Evolutionary conservation across 129 eudicot genomes (phyloP), one percentile per base, ranked within the genome.

Genomic region (Solidago caesia): DNA sequence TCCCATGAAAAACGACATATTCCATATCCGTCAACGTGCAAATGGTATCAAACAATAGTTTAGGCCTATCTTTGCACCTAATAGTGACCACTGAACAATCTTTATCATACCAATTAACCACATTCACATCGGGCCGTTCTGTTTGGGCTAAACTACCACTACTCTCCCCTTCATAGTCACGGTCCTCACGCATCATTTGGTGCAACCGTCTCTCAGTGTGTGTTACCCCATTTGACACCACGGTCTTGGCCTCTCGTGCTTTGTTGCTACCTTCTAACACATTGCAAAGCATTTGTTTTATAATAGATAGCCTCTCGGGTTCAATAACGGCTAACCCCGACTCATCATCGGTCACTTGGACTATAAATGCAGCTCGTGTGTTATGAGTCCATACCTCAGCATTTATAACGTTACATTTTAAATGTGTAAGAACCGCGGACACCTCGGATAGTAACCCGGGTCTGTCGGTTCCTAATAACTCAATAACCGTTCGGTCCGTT

Each of bases 371-470:
- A 12, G 96, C 99, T 14, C 97, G 87, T 25, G 94, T 87, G 92
- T 95, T 95, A 75, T 95, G 99, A 7, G 99, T 95, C 99, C 99
- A 95, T 13, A 95, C 93, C 77, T 95, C 96, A 4, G 96, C 99
- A 64, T 87, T 87, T 68, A 87, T 86, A 74, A 95, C 99, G 57
- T 91, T 95, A 84, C 97, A 95, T 64, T 91, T 91, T 4, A 91
- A 89, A 78, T 95, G 83, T 11, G 96, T 84, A 7, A 95, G 96
- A 71, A 95, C 97, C 39, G 99, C 97, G 64, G 91, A 85, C 51
- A 95, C 86, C 73, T 95, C 99, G 0, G 99, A 95, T 8, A 95
- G 87, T 46, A 95, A 81, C 2, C 99, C 99, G 4, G 99, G 99
- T 59, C 99, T 69, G 56, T 95, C 99, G 67, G 84, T 82, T 46